Percentiles rank a stretch among this genome's conserved stretches.
phyloP scores from a whole-genome alignment of 306 rosid genomes.

The Glycine soja region DNA sequence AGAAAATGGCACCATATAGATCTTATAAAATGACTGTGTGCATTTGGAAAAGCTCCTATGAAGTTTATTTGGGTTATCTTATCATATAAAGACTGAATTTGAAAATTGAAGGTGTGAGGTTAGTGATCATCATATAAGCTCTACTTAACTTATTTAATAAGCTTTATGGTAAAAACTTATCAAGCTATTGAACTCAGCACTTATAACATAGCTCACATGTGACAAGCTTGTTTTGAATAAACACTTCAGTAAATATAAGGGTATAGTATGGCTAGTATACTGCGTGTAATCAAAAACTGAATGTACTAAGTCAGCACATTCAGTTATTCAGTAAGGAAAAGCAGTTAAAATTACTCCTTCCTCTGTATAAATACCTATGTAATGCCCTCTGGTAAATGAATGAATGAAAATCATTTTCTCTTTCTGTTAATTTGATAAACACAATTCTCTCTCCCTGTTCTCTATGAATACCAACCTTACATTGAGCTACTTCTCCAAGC shows the following conservation, averaged over 20 bases:
- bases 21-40: neutral
- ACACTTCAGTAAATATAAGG: neutral
- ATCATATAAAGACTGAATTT: neutral
- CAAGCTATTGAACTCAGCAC: neutral
- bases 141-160: neutral
- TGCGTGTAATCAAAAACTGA: neutral
- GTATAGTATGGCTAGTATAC: neutral
- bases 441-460: neutral
- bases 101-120: neutral
- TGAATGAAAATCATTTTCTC: neutral
- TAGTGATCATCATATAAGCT: neutral
- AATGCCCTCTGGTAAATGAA: neutral
- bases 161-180: neutral
- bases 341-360: neutral
- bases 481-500: neutral
- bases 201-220: neutral
- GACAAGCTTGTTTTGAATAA: neutral
- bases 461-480: neutral
- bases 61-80: neutral
- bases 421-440: neutral
- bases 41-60: neutral
- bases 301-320: neutral
- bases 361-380: neutral
- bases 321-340: too few species aligned
- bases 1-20: constrained; percentile 6